Percentiles rank a stretch among this genome's conserved stretches.
phyloP scores from a whole-genome alignment of 2,329 filamentous ascomycete genomes.

The Arthrobotrys sinensis region DNA sequence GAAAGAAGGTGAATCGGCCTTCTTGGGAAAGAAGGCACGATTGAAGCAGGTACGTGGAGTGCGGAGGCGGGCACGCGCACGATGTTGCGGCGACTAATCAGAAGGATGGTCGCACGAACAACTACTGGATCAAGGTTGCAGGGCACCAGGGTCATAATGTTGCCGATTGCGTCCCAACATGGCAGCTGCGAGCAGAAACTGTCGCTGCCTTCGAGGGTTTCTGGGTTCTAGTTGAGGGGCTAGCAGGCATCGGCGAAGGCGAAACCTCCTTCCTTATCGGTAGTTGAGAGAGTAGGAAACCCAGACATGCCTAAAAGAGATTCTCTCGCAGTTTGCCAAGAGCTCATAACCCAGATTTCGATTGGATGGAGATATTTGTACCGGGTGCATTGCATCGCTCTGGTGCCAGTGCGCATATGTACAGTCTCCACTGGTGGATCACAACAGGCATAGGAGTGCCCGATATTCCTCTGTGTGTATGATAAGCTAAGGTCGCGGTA shows the following conservation, averaged over 20 bases:
- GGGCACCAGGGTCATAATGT: neutral
- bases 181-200: constrained; percentile 34
- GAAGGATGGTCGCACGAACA: constrained; percentile 34
- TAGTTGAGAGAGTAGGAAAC: neutral
- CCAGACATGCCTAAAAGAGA: constrained; percentile 12
- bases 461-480: neutral
- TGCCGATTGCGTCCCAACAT: constrained; percentile 55
- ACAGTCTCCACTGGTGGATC: neutral
- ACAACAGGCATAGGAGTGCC: too few relatives aligned
- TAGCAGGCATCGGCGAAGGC: constrained; percentile 29
- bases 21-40: neutral
- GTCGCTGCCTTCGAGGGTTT: constrained; percentile 49
- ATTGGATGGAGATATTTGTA: neutral
- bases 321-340: constrained; percentile 23
- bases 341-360: constrained; percentile 37
- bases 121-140: constrained; percentile 36
- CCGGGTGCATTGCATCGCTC: neutral
- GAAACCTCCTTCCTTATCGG: constrained; percentile 49
- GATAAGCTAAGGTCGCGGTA: neutral
- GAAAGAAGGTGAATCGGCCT: constrained; percentile 42
- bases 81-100: constrained; percentile 37
- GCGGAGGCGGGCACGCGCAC: constrained; percentile 11
- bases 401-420: neutral
- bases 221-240: neutral
- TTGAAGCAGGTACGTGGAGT: constrained; percentile 34